Conservation (phyloP, 2,329 filamentous ascomycete species). For the Pseudogymnoascus sp. region DNA sequence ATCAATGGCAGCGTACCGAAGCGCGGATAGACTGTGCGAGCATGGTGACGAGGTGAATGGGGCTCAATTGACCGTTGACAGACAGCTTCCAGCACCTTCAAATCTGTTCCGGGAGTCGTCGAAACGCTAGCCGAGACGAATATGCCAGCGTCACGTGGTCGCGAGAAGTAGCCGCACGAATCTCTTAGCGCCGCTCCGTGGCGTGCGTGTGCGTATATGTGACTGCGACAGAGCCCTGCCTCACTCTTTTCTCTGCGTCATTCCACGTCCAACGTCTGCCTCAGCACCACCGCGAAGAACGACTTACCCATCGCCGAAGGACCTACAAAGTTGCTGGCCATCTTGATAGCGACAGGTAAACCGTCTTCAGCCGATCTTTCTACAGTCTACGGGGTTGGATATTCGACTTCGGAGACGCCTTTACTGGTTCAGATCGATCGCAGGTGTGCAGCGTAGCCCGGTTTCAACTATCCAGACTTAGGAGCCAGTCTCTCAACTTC, state of each 20-base stretch:
- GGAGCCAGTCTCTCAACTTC: slow-evolving; percentile 11
- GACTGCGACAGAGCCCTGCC: slow-evolving; percentile 2
- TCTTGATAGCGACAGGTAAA: slow-evolving; percentile 29
- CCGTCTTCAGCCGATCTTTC: slow-evolving; percentile 32
- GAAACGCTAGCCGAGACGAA: slow-evolving; percentile 9
- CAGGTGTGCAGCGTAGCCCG: slow-evolving; percentile 12
- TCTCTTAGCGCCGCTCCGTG: neutral
- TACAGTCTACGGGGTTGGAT: slow-evolving; percentile 32
- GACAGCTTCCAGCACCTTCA: slow-evolving; percentile 10
- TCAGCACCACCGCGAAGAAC: slow-evolving; percentile 22
- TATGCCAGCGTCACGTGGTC: neutral
- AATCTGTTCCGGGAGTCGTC: slow-evolving; percentile 9
- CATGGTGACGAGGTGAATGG: slow-evolving; percentile 26
- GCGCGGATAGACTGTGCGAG: slow-evolving; percentile 29
- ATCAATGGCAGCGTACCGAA: slow-evolving; percentile 25
- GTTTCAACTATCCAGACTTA: slow-evolving; percentile 10
- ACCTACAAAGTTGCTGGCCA: slow-evolving; percentile 30
- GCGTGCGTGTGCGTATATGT: neutral
- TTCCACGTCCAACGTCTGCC: slow-evolving; percentile 19
- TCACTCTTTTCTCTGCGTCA: slow-evolving; percentile 15
- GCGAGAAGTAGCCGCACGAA: slow-evolving; percentile 1
- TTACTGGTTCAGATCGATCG: slow-evolving; percentile 49
- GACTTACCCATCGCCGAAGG: slow-evolving; percentile 26
- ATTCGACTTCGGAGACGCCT: slow-evolving; percentile 47
- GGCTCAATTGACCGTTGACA: slow-evolving; percentile 25